Evolutionary conservation across 179 eudicot genomes (phyloP).

Genomic region (Corrigiola litoralis): DNA sequence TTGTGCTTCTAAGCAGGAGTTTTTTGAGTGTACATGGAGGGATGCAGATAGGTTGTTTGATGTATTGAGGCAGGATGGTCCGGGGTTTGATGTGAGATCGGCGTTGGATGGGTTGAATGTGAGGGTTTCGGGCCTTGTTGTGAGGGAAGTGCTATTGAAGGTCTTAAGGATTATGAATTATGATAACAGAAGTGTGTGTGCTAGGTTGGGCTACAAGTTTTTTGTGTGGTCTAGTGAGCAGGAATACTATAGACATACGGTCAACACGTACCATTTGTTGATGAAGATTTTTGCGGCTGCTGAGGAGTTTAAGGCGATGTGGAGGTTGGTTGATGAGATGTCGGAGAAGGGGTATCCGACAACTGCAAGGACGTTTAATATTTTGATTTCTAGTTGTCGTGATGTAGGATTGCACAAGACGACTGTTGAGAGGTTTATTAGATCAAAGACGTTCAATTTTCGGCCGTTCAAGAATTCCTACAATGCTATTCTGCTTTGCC

Average conservation of each 20-base stretch:
- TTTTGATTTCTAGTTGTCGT: conserved; percentile 69
- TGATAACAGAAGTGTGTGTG: conserved; percentile 54
- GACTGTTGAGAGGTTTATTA: conserved; percentile 67
- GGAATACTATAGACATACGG: conserved; percentile 56
- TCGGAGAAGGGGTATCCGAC: conserved; percentile 61
- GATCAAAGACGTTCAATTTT: conserved; percentile 59
- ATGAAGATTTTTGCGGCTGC: conserved; percentile 72
- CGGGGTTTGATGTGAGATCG: conserved; percentile 50
- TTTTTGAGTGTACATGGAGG: conserved; percentile 29
- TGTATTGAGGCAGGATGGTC: conserved; percentile 64
- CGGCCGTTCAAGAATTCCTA: conserved; percentile 77
- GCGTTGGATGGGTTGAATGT: conserved; percentile 48
- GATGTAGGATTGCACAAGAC: conserved; percentile 74
- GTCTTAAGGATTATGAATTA: conserved; percentile 47
- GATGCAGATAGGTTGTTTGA: conserved; percentile 59
- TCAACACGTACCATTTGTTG: conserved; percentile 59
- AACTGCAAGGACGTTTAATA: conserved; percentile 77
- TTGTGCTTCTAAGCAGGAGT: conserved; percentile 25
- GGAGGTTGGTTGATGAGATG: conserved; percentile 88
- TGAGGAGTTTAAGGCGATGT: conserved; percentile 78
- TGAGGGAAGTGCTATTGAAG: conserved; percentile 59
- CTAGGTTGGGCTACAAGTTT: conserved; percentile 77
- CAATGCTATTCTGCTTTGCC: conserved; percentile 75
- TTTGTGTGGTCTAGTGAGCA: conserved; percentile 75
- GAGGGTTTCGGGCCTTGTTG: conserved; percentile 65